Percentiles rank a stretch among this genome's conserved stretches.
Conservation (phyloP, 805 yeast species). For the Lipomyces kockii region DNA sequence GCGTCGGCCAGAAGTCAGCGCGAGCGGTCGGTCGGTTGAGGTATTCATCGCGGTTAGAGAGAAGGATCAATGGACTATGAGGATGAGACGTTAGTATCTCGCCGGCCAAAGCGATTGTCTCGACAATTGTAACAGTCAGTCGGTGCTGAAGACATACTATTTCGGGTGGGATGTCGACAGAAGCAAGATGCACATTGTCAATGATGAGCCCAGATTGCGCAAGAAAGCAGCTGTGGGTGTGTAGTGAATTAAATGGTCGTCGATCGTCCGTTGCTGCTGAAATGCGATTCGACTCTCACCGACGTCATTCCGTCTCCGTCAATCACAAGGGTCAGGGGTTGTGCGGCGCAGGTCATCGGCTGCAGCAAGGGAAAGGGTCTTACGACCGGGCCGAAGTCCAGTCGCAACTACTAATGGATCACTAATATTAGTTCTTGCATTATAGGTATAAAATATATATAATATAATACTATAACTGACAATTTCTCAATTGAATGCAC, state of each 20-base stretch:
- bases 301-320: neutral
- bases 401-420: neutral
- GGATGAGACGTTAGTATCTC: conserved; percentile 4
- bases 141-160: conserved; percentile 48
- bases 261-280: no score
- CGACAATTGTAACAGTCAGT: neutral
- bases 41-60: conserved; percentile 89
- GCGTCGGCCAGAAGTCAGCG: conserved; percentile 51
- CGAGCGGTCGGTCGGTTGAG: conserved; percentile 70
- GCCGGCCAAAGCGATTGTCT: no score
- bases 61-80: conserved; percentile 62
- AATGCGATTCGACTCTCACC: neutral
- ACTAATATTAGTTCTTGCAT: neutral
- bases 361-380: no score
- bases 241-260: neutral
- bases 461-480: no score
- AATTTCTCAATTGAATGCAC: neutral
- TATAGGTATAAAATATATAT: no score
- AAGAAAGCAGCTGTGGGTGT: neutral
- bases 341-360: neutral
- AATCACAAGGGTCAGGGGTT: neutral
- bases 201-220: neutral
- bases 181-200: conserved; percentile 75
- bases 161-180: conserved; percentile 71
- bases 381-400: neutral